A percentile compares a stretch with the other conserved stretches of the same genome.
Conservation (phyloP, 2,329 filamentous ascomycete species). For the Colletotrichum sp. region DNA sequence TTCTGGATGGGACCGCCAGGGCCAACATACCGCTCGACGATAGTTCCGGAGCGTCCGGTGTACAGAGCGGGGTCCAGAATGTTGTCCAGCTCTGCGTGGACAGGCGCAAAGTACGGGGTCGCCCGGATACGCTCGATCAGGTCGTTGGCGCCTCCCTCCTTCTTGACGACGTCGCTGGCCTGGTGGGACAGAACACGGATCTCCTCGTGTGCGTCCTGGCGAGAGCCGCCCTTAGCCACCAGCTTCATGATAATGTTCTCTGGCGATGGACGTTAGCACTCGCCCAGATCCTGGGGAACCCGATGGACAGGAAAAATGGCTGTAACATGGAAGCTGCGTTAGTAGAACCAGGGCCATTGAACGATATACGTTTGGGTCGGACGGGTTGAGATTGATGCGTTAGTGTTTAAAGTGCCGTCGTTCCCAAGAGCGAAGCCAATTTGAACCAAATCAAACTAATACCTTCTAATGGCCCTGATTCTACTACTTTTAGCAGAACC, state of each 20-base stretch:
- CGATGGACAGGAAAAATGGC: background rate
- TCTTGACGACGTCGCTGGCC: constrained; percentile 65
- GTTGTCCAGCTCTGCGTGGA: constrained; percentile 71
- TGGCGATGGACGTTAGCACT: constrained; percentile 23
- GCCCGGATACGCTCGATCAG: constrained; percentile 72
- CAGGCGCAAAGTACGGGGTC: constrained; percentile 76
- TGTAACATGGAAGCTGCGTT: background rate
- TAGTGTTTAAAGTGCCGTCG: background rate
- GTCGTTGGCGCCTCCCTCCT: constrained; percentile 42
- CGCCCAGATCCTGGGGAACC: background rate
- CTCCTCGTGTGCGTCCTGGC: constrained; percentile 87
- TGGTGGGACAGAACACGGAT: constrained; percentile 84
- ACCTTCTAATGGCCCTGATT: background rate
- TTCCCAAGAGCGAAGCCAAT: too few species aligned
- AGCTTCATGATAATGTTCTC: constrained; percentile 78
- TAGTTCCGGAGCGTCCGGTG: constrained; percentile 46
- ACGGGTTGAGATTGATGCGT: background rate
- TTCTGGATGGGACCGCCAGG: constrained; percentile 41
- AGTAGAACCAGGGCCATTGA: background rate
- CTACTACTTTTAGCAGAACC: background rate
- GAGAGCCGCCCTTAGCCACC: constrained; percentile 69
- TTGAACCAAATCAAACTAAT: background rate
- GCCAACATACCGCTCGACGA: constrained; percentile 51
- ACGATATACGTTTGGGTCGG: background rate
- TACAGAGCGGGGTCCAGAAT: constrained; percentile 68